These are phyloP conservation scores for Pythium brachiatum DNA, from an alignment of 352 stramenopile species.

Conservation along the genomic window DNA sequence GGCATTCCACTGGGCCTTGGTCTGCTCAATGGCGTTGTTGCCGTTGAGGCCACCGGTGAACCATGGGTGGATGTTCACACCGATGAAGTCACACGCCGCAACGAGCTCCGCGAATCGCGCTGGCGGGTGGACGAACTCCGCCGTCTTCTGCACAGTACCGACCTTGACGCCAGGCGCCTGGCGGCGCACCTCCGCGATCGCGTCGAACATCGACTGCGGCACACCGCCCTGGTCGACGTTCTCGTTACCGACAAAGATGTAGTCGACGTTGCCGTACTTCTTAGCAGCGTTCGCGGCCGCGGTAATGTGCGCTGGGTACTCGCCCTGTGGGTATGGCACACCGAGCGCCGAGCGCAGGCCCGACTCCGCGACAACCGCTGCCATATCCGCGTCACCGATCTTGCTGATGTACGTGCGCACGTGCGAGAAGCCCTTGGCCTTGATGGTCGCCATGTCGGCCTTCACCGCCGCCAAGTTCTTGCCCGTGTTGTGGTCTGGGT, in stretches of 20 bases:
- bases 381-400: constrained; percentile 53
- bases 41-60: constrained; percentile 41
- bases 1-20: constrained; percentile 42
- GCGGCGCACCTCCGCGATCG: constrained; percentile 51
- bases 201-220: constrained; percentile 39
- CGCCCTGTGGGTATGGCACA: constrained; percentile 45
- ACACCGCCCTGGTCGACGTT: constrained; percentile 41
- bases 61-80: constrained; percentile 72
- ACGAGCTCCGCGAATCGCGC: constrained; percentile 46
- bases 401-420: constrained; percentile 71
- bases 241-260: constrained; percentile 73
- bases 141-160: constrained; percentile 68
- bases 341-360: constrained; percentile 48
- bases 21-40: constrained; percentile 39
- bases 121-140: constrained; percentile 39
- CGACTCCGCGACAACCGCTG: constrained; percentile 41
- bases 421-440: constrained; percentile 47
- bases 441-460: constrained; percentile 50
- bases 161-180: constrained; percentile 48
- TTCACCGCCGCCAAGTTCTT: constrained; percentile 37
- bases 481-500: constrained; percentile 47
- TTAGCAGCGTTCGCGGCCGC: constrained; percentile 38
- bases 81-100: constrained; percentile 48
- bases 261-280: constrained; percentile 40
- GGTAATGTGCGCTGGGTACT: constrained; percentile 41